A percentile compares a stretch with the other conserved stretches of the same genome.
phyloP scores from a whole-genome alignment of 305 asterid genomes.

The Fraxinus velutina region DNA sequence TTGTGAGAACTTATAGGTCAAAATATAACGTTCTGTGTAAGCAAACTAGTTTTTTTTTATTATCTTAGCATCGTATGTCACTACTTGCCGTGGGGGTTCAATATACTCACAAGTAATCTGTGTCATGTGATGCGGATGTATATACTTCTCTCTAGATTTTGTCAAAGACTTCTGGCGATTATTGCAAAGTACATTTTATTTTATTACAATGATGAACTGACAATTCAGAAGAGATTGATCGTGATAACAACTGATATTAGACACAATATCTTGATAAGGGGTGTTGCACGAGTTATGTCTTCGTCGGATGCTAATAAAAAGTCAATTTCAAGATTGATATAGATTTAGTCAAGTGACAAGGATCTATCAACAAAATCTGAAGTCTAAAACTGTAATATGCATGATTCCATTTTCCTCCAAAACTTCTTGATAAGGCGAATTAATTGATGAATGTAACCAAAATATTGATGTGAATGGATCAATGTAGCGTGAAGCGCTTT shows the following conservation, averaged over 20 bases:
- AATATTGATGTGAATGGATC: neutral
- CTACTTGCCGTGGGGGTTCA: neutral
- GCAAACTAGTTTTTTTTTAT: neutral
- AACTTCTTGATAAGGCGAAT: neutral
- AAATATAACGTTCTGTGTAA: neutral
- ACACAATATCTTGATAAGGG: neutral
- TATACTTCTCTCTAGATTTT: neutral
- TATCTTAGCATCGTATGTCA: neutral
- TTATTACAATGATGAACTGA: neutral
- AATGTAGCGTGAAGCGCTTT: neutral
- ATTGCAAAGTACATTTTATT: neutral
- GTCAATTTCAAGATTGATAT: neutral
- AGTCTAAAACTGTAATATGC: neutral
- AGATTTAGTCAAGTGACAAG: neutral
- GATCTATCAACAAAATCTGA: neutral
- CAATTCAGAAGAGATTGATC: neutral
- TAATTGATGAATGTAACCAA: neutral
- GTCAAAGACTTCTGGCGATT: neutral
- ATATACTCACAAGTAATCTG: neutral
- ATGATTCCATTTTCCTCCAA: neutral
- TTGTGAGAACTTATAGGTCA: neutral
- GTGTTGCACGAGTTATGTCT: neutral
- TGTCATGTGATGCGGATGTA: neutral
- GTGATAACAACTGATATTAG: neutral
- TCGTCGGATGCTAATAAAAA: neutral